Evolutionary conservation across 1,284 basidiomycete species (phyloP).

Genomic region (Ganoderma lingzhi): DNA sequence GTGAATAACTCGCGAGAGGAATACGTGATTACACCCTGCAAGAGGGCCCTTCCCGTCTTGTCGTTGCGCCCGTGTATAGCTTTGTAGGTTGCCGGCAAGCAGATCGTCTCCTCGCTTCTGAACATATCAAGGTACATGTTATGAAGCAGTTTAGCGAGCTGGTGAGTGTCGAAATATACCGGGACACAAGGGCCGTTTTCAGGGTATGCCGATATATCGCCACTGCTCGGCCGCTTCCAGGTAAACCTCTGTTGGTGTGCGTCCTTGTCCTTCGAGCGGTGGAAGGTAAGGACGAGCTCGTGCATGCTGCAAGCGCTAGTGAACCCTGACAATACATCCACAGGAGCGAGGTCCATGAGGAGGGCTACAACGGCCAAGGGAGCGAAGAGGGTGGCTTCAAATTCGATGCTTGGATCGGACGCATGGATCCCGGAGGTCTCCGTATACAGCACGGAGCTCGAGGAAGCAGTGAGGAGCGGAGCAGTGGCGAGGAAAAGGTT

Average conservation of each 20-base stretch:
- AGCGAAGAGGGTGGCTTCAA: conserved; percentile 46
- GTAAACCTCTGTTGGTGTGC: conserved; percentile 52
- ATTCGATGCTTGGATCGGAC: conserved; percentile 40
- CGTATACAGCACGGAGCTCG: conserved; percentile 20
- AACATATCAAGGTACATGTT: conserved; percentile 59
- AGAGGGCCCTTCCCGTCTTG: not conserved
- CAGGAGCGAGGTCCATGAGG: conserved; percentile 52
- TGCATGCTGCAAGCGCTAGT: conserved; percentile 51
- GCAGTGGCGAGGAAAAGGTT: too few species aligned
- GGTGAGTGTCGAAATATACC: conserved; percentile 39
- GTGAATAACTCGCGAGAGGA: not conserved
- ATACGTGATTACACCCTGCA: conserved; percentile 25
- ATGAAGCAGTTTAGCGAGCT: conserved; percentile 53
- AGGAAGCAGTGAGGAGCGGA: too few species aligned
- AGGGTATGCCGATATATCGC: conserved; percentile 34
- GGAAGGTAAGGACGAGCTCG: conserved; percentile 42
- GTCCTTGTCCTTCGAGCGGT: not conserved
- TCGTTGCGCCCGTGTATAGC: conserved; percentile 21
- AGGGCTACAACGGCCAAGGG: conserved; percentile 49
- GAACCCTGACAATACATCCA: conserved; percentile 51
- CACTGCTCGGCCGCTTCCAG: conserved; percentile 49
- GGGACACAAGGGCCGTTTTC: not conserved
- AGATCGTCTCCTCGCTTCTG: conserved; percentile 42
- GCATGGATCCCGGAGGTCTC: conserved; percentile 46
- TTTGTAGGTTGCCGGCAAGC: conserved; percentile 23